These are phyloP conservation scores for Pseudogymnoascus sp. DNA, from an alignment of 2,329 filamentous ascomycete genomes.

Conservation along the genomic window DNA sequence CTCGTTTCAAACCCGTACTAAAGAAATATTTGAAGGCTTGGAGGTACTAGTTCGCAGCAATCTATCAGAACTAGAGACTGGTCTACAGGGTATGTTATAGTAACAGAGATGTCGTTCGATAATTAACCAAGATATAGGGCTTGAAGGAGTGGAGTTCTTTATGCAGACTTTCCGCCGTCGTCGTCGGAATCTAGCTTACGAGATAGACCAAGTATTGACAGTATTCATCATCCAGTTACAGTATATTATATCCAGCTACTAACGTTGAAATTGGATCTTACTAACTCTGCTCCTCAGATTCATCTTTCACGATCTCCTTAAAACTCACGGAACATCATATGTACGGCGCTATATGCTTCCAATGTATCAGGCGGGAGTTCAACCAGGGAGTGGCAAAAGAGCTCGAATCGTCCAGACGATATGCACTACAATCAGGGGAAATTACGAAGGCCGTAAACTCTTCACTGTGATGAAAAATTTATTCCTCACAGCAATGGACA, in stretches of 20 bases:
- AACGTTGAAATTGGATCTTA: not conserved
- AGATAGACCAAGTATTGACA: conserved; percentile 11
- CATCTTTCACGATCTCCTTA: conserved; percentile 15
- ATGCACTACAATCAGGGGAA: conserved; percentile 10
- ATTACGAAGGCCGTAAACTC: conserved; percentile 11
- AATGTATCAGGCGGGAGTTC: conserved; percentile 13
- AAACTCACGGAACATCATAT: conserved; percentile 14
- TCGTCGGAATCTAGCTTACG: conserved; percentile 11
- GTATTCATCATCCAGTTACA: conserved; percentile 13
- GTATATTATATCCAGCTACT: conserved; percentile 5
- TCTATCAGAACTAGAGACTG: not conserved
- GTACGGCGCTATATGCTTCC: conserved; percentile 13
- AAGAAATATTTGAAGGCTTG: conserved; percentile 9
- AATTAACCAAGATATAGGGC: conserved; percentile 10
- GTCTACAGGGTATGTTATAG: not conserved
- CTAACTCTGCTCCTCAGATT: not conserved
- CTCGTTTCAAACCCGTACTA: not conserved
- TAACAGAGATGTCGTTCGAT: not conserved
- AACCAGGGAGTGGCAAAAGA: conserved; percentile 5
- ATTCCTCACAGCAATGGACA: conserved; percentile 1
- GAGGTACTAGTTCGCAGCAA: not conserved
- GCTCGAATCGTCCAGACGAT: not conserved
- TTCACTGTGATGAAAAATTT: conserved; percentile 13
- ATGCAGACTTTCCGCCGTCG: conserved; percentile 13
- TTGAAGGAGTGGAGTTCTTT: conserved; percentile 12